Conservation (phyloP, 768 basidiomycete species). For the Mycena epipterygia region DNA sequence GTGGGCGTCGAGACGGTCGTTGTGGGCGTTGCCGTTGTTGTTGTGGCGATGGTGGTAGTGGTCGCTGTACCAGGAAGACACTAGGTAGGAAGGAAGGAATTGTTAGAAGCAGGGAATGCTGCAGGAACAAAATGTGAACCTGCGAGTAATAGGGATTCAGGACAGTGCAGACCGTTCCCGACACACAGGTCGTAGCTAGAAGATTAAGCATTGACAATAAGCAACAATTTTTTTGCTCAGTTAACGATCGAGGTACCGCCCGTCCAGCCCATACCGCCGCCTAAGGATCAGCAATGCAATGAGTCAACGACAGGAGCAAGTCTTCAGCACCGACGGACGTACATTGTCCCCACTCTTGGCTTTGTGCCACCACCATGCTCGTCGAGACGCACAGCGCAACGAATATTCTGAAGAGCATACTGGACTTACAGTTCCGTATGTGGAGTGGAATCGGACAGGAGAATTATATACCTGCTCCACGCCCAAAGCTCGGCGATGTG, state of each 20-base stretch:
- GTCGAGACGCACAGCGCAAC: not conserved
- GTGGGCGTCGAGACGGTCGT: not conserved
- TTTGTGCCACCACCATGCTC: not conserved
- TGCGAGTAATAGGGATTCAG: not conserved
- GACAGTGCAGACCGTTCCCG: not conserved
- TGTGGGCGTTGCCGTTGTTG: not conserved
- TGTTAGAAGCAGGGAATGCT: not conserved
- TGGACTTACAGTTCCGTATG: too few relatives aligned
- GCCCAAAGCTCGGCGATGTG: too few relatives aligned
- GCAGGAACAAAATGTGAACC: not conserved
- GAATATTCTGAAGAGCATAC: not conserved
- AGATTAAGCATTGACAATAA: not conserved
- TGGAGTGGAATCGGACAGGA: too few relatives aligned
- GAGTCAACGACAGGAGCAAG: too few relatives aligned
- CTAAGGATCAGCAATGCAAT: too few relatives aligned
- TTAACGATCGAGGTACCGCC: not conserved
- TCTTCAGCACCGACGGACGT: too few relatives aligned
- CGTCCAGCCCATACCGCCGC: slow-evolving; percentile 1
- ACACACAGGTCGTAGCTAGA: not conserved
- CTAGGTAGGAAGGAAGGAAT: not conserved
- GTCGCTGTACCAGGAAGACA: not conserved
- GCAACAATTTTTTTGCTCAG: not conserved
- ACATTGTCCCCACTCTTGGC: not conserved
- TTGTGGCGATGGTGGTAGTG: not conserved
- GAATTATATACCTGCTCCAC: too few relatives aligned